Conservation (phyloP, 306 rosid species). For the Pachyrhizus erosus region DNA sequence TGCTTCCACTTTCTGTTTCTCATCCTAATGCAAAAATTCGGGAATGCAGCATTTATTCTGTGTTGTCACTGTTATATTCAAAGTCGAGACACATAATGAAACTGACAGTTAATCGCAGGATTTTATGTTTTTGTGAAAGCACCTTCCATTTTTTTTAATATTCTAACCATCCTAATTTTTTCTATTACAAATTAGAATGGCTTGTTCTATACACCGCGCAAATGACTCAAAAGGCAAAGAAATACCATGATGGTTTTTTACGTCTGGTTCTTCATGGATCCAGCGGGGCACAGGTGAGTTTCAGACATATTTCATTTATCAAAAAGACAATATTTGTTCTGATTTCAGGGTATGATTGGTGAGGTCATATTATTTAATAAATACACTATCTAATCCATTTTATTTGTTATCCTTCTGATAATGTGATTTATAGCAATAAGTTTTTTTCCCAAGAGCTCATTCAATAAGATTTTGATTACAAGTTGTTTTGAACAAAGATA, state of each 20-base stretch:
- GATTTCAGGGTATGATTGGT: slow-evolving; percentile 31
- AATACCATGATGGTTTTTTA: slow-evolving; percentile 82
- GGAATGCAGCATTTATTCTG: not conserved
- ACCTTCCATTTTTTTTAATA: slow-evolving; percentile 32
- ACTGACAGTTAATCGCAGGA: slow-evolving; percentile 11
- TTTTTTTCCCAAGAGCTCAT: not conserved
- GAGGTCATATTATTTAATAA: slow-evolving; percentile 2
- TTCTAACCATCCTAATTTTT: slow-evolving; percentile 29
- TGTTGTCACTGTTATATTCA: slow-evolving; percentile 7
- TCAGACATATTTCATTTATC: slow-evolving; percentile 40
- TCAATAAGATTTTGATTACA: not conserved
- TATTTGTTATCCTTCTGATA: not conserved
- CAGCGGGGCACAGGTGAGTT: slow-evolving; percentile 66
- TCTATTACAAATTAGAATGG: slow-evolving; percentile 62
- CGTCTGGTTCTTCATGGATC: slow-evolving; percentile 58
- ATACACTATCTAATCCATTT: not conserved
- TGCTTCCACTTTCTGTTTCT: slow-evolving; percentile 15
- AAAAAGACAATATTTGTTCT: slow-evolving; percentile 6
- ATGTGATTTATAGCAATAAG: slow-evolving; percentile 18
- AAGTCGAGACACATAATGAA: not conserved
- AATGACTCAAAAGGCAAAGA: slow-evolving; percentile 85
- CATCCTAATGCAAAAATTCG: slow-evolving; percentile 28
- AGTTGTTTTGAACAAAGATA: slow-evolving; percentile 12
- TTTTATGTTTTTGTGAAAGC: not conserved
- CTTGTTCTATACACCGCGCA: slow-evolving; percentile 82